Evolutionary conservation across 176 grass and related monocot species (phyloP).

Genomic region (Puccinellia tenuiflora): DNA sequence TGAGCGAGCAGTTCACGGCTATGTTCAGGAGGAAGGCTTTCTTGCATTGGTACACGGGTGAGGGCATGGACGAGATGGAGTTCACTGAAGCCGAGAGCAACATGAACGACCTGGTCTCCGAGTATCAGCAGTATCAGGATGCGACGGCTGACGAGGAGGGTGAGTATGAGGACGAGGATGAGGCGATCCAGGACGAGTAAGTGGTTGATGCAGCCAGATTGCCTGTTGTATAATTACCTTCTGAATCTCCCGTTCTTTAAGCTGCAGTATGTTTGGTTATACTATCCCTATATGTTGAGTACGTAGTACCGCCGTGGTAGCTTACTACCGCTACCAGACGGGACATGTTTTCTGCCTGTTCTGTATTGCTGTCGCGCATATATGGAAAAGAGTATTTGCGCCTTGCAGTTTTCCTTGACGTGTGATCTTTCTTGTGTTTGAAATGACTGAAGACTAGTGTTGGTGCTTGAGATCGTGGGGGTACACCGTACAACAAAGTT

Average conservation of each 20-base stretch:
- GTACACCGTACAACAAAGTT: too few species aligned
- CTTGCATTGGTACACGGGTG: slow-evolving; percentile 93
- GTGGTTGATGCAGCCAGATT: neutral
- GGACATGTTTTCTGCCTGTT: slow-evolving; percentile 13
- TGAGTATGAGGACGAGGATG: slow-evolving; percentile 77
- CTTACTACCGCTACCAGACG: slow-evolving; percentile 21
- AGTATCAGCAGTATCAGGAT: slow-evolving; percentile 95
- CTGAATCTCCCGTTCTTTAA: neutral
- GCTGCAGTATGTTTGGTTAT: neutral
- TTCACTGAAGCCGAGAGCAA: slow-evolving; percentile 86
- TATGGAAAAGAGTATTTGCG: slow-evolving; percentile 9
- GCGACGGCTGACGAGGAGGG: slow-evolving; percentile 70
- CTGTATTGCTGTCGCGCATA: slow-evolving; percentile 32
- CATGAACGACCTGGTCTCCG: slow-evolving; percentile 85
- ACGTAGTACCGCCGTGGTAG: slow-evolving; percentile 30
- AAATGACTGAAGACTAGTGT: too few species aligned
- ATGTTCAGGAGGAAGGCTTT: slow-evolving; percentile 97
- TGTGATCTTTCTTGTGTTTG: too few species aligned
- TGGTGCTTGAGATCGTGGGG: too few species aligned
- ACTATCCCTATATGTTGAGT: slow-evolving; percentile 6
- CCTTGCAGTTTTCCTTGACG: neutral
- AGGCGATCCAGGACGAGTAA: slow-evolving; percentile 42
- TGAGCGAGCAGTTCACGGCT: slow-evolving; percentile 89
- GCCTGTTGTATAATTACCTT: neutral
- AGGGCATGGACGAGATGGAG: slow-evolving; percentile 97